Percentiles rank a stretch among this genome's conserved stretches.
Evolutionary conservation across 129 eudicot genomes (phyloP).

Genomic region (Silybum marianum): DNA sequence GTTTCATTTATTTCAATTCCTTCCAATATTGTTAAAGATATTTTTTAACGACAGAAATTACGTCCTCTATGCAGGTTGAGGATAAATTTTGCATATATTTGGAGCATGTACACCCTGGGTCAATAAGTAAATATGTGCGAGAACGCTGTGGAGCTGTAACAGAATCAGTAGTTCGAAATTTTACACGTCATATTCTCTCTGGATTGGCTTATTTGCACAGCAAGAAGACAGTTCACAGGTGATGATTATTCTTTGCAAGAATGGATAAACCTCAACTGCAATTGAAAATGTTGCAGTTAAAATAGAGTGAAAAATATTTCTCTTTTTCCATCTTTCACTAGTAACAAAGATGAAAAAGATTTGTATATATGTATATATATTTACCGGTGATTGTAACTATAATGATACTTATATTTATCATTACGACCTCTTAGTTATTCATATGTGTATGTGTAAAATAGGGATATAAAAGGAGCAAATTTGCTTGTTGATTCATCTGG

Average conservation of each 20-base stretch:
- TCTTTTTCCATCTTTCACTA: background rate
- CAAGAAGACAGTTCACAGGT: slow-evolving; percentile 94
- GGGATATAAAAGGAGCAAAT: slow-evolving; percentile 98
- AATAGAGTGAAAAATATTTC: background rate
- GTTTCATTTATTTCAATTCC: slow-evolving; percentile 8
- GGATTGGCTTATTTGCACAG: slow-evolving; percentile 91
- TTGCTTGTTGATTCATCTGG: slow-evolving; percentile 91
- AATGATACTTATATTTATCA: slow-evolving; percentile 1
- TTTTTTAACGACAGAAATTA: background rate
- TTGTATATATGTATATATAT: background rate
- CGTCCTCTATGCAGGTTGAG: slow-evolving; percentile 52
- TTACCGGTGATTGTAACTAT: background rate
- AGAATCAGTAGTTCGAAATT: slow-evolving; percentile 82
- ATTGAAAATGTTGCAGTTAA: background rate
- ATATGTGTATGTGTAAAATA: slow-evolving; percentile 31
- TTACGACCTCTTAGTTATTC: slow-evolving; percentile 10
- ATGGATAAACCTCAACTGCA: background rate
- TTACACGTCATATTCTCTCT: slow-evolving; percentile 86
- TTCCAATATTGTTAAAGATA: background rate
- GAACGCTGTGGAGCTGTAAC: slow-evolving; percentile 90
- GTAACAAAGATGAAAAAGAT: background rate
- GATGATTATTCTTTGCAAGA: background rate
- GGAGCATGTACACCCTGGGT: slow-evolving; percentile 93
- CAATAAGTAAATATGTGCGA: slow-evolving; percentile 62
- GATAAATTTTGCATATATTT: slow-evolving; percentile 87